Conservation (phyloP, 2,329 filamentous ascomycete genomes). For the Diaporthe helianthi region DNA sequence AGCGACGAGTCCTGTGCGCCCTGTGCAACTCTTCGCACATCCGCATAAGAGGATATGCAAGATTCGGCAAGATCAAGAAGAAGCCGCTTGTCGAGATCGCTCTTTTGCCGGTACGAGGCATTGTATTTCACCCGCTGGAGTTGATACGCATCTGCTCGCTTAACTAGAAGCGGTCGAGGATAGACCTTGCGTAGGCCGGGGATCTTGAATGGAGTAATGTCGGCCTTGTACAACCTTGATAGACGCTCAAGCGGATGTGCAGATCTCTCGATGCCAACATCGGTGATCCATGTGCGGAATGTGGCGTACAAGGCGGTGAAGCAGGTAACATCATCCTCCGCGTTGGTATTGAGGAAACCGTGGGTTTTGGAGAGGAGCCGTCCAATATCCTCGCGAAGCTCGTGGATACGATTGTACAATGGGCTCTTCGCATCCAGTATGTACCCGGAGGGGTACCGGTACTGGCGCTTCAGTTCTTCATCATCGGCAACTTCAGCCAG, state of each 20-base stretch:
- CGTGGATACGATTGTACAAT: slow-evolving; percentile 79
- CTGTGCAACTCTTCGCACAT: slow-evolving; percentile 94
- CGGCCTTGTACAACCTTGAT: slow-evolving; percentile 81
- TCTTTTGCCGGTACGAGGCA: slow-evolving; percentile 84
- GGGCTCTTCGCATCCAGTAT: slow-evolving; percentile 68
- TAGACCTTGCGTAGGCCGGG: slow-evolving; percentile 92
- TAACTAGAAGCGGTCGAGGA: slow-evolving; percentile 88
- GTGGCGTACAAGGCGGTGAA: slow-evolving; percentile 93
- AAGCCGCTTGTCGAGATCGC: slow-evolving; percentile 85
- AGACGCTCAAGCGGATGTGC: slow-evolving; percentile 92
- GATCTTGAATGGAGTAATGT: slow-evolving; percentile 92
- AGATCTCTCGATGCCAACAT: slow-evolving; percentile 94
- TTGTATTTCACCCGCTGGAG: slow-evolving; percentile 94
- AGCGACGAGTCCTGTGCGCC: slow-evolving; percentile 91
- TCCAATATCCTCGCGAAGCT: slow-evolving; percentile 80
- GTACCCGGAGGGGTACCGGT: slow-evolving; percentile 89
- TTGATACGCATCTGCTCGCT: slow-evolving; percentile 93
- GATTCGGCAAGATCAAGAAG: slow-evolving; percentile 89
- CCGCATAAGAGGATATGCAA: slow-evolving; percentile 89
- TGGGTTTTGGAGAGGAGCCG: slow-evolving; percentile 84
- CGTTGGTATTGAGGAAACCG: slow-evolving; percentile 78
- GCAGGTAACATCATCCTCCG: slow-evolving; percentile 94
- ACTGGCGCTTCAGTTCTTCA: slow-evolving; percentile 83
- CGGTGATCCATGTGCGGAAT: slow-evolving; percentile 95
- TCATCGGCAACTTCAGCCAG: slow-evolving; percentile 74